These are phyloP conservation scores for Fusarium scirpi DNA, from an alignment of 2,329 filamentous ascomycete genomes.

Conservation along the genomic window DNA sequence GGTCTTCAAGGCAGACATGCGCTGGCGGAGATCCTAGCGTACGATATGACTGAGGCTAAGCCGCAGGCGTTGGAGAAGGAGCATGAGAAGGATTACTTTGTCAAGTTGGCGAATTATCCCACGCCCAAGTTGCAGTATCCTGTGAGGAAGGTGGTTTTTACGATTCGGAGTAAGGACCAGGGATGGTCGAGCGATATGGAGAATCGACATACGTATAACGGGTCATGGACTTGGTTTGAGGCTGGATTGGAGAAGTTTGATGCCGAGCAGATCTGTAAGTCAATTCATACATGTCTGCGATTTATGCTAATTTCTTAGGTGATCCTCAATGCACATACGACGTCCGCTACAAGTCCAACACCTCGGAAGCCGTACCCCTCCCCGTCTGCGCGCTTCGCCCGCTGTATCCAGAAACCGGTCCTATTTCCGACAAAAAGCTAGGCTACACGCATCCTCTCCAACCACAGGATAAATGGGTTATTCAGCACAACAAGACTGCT, in stretches of 20 bases:
- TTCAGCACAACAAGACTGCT: slow-evolving; percentile 62
- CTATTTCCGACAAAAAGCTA: slow-evolving; percentile 38
- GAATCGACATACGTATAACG: slow-evolving; percentile 56
- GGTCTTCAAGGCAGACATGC: slow-evolving; percentile 44
- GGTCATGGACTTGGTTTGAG: slow-evolving; percentile 73
- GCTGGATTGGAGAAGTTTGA: slow-evolving; percentile 69
- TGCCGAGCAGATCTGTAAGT: slow-evolving; percentile 50
- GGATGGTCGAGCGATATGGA: slow-evolving; percentile 60
- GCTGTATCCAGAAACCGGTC: slow-evolving; percentile 50
- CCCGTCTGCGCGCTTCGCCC: slow-evolving; percentile 54
- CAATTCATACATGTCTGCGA: rapidly evolving
- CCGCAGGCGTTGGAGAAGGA: slow-evolving; percentile 46
- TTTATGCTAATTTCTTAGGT: slow-evolving; percentile 37
- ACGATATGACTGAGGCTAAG: slow-evolving; percentile 47
- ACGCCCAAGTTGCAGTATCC: slow-evolving; percentile 59
- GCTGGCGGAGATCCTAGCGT: slow-evolving; percentile 47
- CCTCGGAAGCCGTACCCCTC: slow-evolving; percentile 41
- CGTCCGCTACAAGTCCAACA: slow-evolving; percentile 41
- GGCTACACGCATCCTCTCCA: slow-evolving; percentile 55
- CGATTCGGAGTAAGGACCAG: slow-evolving; percentile 68
- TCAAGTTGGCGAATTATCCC: slow-evolving; percentile 54
- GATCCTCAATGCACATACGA: slow-evolving; percentile 50
- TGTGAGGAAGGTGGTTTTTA: slow-evolving; percentile 72
- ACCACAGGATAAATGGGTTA: slow-evolving; percentile 53
- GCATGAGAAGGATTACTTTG: slow-evolving; percentile 48